Evolutionary conservation across 495 filamentous ascomycete genomes (phyloP).

Genomic region (Penicillium canariense): DNA sequence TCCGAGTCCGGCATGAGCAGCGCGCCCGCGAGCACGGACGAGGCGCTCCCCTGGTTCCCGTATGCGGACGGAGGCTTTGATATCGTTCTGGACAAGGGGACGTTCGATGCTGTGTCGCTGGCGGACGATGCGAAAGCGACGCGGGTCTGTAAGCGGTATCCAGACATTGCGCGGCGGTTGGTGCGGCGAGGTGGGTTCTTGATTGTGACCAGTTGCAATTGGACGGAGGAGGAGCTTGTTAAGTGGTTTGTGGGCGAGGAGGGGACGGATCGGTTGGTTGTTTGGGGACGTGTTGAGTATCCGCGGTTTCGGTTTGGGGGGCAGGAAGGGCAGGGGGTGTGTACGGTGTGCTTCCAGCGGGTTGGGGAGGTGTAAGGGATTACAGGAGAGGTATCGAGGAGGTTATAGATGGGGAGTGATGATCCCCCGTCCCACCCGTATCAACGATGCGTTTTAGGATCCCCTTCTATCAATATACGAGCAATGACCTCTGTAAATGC

Average conservation of each 20-base stretch:
- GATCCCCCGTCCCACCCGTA: too few species aligned
- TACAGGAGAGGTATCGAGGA: too few species aligned
- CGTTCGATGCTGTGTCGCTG: slow-evolving; percentile 89
- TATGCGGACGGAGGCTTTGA: slow-evolving; percentile 60
- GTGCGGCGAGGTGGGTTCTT: slow-evolving; percentile 69
- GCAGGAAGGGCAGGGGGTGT: slow-evolving; percentile 79
- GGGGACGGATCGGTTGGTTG: slow-evolving; percentile 42
- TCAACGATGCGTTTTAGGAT: too few species aligned
- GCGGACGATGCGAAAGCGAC: slow-evolving; percentile 51
- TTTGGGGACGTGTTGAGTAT: slow-evolving; percentile 70
- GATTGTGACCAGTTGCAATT: slow-evolving; percentile 93
- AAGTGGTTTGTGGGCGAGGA: slow-evolving; percentile 61
- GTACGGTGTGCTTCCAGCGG: slow-evolving; percentile 69
- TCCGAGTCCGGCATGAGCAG: slow-evolving; percentile 20
- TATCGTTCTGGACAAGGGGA: slow-evolving; percentile 92
- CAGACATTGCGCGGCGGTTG: slow-evolving; percentile 58
- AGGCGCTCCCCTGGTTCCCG: slow-evolving; percentile 34
- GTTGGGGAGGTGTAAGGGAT: slow-evolving; percentile 13
- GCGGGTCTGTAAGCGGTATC: slow-evolving; percentile 71
- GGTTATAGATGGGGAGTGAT: too few species aligned
- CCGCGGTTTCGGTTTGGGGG: slow-evolving; percentile 84
- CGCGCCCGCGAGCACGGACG: neutral
- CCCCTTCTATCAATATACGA: too few species aligned
- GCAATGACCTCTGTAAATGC: too few species aligned
- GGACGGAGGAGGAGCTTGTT: slow-evolving; percentile 86